Base-by-base conservation (phyloP, 2,329 filamentous ascomycete species). In the Pseudogymnoascus sp. region DNA sequence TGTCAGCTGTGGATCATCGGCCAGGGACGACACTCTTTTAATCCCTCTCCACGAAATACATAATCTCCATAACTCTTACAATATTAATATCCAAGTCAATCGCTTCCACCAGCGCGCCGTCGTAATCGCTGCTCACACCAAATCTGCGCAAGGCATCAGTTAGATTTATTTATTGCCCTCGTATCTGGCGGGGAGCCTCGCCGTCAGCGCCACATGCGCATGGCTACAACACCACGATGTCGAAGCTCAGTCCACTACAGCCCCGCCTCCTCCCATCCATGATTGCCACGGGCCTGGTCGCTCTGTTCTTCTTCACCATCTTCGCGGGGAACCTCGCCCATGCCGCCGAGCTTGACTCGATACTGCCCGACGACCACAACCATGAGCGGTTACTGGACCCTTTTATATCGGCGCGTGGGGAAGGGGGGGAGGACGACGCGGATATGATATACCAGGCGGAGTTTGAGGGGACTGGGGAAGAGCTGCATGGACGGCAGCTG, bases 191-290 rank as follows among this genome's bases (percentile, higher is more conserved):
- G 50, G 50, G 50, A 56, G 50, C 50, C 50, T 56, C 50, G 50
- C 50, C 50, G 28, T 56, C 50, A 19, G 50, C 28, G 50, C 26
- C 50, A 22, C 50, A 33, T 56, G 28, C 50, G 50, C 50, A 56
- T 56, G 50, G 50, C 50, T 56, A 63, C 62, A 66, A 59, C 31
- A 70, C 53, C 65, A 63, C 63, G 65, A 74, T 74, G 72, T 72
- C 70, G 65, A 74, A 87, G 75, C 81, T 88, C 74, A 87, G 83
- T 73, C 85, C 83, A 68, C 89, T 90, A 68, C 89, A 90, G 78
- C 88, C 86, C 77, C 87, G 89, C 72, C 83, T 91, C 71, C 83
- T 84, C 72, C 85, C 87, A 70, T 89, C 87, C 63, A 73, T 89
- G 61, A 78, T 83, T 70, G 84, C 86, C 62, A 84, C 85, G 33